Conservation (phyloP, 192 early-diverging fungal genomes). For the Linnemannia schmuckeri region DNA sequence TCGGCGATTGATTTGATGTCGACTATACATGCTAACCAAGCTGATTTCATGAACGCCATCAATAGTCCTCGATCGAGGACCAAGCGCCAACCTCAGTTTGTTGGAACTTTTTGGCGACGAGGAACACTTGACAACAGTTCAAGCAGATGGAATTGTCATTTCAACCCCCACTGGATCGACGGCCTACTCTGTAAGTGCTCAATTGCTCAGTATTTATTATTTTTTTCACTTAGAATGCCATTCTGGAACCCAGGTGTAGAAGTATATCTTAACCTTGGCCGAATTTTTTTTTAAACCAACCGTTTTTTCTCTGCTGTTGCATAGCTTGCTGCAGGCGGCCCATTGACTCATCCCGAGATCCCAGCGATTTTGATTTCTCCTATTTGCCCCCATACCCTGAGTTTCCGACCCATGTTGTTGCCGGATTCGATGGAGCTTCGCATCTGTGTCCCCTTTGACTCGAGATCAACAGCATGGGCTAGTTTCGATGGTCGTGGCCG, state of each 20-base stretch:
- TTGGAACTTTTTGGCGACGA: constrained; percentile 91
- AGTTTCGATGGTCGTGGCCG: constrained; percentile 95
- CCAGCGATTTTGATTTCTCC: constrained; percentile 94
- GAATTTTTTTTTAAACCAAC: background rate
- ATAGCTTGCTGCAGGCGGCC: constrained; percentile 91
- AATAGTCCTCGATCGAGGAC: constrained; percentile 91
- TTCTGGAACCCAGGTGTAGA: background rate
- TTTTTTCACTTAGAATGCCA: background rate
- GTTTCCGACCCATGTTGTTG: constrained; percentile 96
- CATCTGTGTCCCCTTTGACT: constrained; percentile 86
- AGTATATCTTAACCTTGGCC: background rate
- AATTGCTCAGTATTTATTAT: constrained; percentile 2
- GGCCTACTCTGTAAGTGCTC: constrained; percentile 77
- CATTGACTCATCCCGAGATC: constrained; percentile 95
- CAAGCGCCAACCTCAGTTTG: constrained; percentile 89
- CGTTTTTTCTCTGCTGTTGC: constrained; percentile 36
- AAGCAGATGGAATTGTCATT: constrained; percentile 95
- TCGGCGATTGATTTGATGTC: background rate
- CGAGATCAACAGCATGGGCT: constrained; percentile 92
- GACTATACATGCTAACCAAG: background rate
- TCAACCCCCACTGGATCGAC: constrained; percentile 96
- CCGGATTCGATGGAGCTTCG: constrained; percentile 93
- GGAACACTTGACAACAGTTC: constrained; percentile 92
- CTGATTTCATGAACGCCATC: background rate
- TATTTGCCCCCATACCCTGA: constrained; percentile 93